Base-by-base conservation (phyloP, 208 protist species). In the Phytomonas sp. region DNA sequence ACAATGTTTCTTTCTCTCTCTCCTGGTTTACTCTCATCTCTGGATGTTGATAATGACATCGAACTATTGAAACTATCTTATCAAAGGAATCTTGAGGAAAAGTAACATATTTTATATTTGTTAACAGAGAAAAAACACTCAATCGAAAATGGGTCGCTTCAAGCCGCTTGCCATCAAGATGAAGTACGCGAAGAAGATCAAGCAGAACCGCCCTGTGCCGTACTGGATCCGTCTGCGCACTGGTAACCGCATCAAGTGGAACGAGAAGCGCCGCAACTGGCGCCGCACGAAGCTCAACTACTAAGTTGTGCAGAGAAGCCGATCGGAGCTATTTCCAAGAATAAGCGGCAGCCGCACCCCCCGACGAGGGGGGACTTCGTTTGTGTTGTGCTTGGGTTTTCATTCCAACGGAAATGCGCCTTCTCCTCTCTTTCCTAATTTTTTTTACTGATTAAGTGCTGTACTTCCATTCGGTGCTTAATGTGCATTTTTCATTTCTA, bases 201-300 rank as follows among this genome's bases (percentile, higher is more conserved):
- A 93, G 67, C 90, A 97, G 83, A 98, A 98, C 89, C 86, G 87
- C 75, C 92, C 94, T 45, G 86, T 97, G 37, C 94, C 94, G 60
- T 97, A 95, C 82, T 98, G 88, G 87, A 93, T 97, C 67, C 91
- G 94, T 70, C 83, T 98, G 37, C 89, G 87, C 73, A 97, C 91
- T 29, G 93, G 87, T 63, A 97, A 96, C 75, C 85, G 82, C 75
- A 94, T 97, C 74, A 93, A 93, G 84, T 98, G 91, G 86, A 98
- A 98, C 81, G 88, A 93, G 77, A 98, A 98, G 89, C 90, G 94
- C 84, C 91, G 94, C 77, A 91, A 98, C 87, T 98, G 94, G 94
- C 90, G 93, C 78, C 92, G 94, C 84, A 97, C 93, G 72, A 98
- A 98, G 91, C 89, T 98, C 72, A 85, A 94, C 85, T 96, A 86